These are phyloP conservation scores for Pleurotus platypus DNA, from an alignment of 768 basidiomycete genomes.

Conservation along the genomic window DNA sequence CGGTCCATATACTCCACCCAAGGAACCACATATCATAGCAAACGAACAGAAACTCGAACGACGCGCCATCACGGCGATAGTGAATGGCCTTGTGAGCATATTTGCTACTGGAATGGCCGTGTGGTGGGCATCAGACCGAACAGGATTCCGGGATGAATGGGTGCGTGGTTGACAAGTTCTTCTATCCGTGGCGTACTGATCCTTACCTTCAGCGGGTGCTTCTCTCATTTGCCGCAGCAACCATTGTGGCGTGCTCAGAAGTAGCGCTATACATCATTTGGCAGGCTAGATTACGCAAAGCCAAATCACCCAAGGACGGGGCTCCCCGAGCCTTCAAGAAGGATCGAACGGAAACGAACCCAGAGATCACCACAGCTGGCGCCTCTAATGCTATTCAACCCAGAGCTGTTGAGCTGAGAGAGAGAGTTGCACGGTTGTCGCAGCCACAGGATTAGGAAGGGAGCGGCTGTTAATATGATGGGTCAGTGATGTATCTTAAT, in stretches of 20 bases:
- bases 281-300: constrained; percentile 44
- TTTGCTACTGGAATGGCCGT: constrained; percentile 61
- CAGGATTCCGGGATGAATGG: constrained; percentile 72
- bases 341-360: constrained; percentile 21
- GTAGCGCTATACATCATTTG: constrained; percentile 70
- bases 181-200: constrained; percentile 8
- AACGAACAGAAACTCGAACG: constrained; percentile 54
- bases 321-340: constrained; percentile 23
- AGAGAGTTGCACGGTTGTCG: not conserved
- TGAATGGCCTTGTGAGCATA: constrained; percentile 73
- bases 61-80: constrained; percentile 62
- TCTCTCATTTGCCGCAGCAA: constrained; percentile 54
- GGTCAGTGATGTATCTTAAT: no score
- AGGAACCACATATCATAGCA: constrained; percentile 20
- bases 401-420: constrained; percentile 8
- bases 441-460: not conserved
- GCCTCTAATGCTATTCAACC: constrained; percentile 9
- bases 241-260: constrained; percentile 71
- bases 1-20: constrained; percentile 43
- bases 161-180: constrained; percentile 35
- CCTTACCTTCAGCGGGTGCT: constrained; percentile 46
- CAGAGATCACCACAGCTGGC: constrained; percentile 8
- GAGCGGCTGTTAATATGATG: no score
- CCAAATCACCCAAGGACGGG: constrained; percentile 21
- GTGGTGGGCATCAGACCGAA: constrained; percentile 68